phyloP scores from a whole-genome alignment of 768 basidiomycete genomes.

The Xerocomellus chrysenteron region DNA sequence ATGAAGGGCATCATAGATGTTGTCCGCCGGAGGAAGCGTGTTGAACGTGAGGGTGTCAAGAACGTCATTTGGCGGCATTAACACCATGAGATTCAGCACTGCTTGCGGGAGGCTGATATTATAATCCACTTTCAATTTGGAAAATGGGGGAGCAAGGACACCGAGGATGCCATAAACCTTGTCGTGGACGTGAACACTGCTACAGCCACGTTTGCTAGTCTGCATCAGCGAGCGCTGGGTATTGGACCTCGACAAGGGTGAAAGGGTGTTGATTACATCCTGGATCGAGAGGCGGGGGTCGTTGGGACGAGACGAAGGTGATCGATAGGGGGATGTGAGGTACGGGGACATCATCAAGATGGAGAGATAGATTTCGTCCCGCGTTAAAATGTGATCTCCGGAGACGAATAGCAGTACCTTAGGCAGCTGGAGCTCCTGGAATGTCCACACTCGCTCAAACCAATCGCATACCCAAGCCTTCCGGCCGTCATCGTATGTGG shows the following conservation, averaged over 20 bases:
- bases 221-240: constrained; percentile 11
- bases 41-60: constrained; percentile 16
- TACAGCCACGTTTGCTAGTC: constrained; percentile 4
- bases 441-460: constrained; percentile 18
- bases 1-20: neutral
- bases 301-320: neutral
- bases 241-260: constrained; percentile 3
- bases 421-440: constrained; percentile 13
- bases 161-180: constrained; percentile 14
- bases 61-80: constrained; percentile 6
- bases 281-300: constrained; percentile 2
- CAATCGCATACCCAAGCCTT: constrained; percentile 14
- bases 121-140: constrained; percentile 1
- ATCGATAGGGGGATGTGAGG: constrained; percentile 1
- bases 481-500: constrained; percentile 1
- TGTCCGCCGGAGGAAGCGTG: neutral
- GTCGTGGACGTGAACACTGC: neutral
- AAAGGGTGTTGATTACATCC: constrained; percentile 9
- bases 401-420: constrained; percentile 7
- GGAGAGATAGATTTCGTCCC: constrained; percentile 5
- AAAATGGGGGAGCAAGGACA: neutral
- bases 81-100: constrained; percentile 4
- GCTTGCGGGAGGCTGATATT: neutral
- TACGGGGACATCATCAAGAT: constrained; percentile 12
- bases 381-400: constrained; percentile 4